Base-by-base conservation (phyloP, 352 stramenopile species). In the Globisporangium cederbergense region DNA sequence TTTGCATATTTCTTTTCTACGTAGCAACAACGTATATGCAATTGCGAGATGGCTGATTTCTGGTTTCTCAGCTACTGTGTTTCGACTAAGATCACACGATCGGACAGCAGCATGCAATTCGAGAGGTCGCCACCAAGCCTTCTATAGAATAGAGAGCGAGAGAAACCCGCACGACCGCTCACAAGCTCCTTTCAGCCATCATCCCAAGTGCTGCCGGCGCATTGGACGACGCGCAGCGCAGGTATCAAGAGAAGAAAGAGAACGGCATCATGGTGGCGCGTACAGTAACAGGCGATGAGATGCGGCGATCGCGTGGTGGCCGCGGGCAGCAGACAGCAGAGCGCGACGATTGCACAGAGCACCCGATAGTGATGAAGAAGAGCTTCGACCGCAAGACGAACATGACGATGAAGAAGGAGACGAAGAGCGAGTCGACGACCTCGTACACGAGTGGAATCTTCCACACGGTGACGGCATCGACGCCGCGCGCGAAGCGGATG, bases 391-490 rank as follows among this genome's bases (percentile, higher is more conserved):
- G 14, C 25, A 45, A 25, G 51, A 40, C 8, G 6, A 40, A 40
- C 34, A 40, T 9, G 36, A 42, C 36, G 36, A 42, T 42, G 36
- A 9, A 11, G 36, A 57, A 22, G 28, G 42, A 57, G 28, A 43
- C 38, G 14, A 20, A 36, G 30, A 16, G 30, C 3, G 28, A 43
- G 0, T 16, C 49, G 50, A 34, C 20, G 18, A 16, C 25, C 25
- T n/a, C 40, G 36, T 42, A 14, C 11, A 20, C 58, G 22, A 45
- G 25, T 13, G 43, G 73, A 34, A 72, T 78, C 34, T 82, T 74
- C 54, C 78, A 89, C 64, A 87, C 80, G 0, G 77, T 89, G 20
- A 83, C 78, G 22, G 72, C 80, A 13, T 81, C 79, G 3, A 88
- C 77, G 13, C 77, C 79, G 20, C 81, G 75, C 52, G 73, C 72